A percentile compares a stretch with the other conserved stretches of the same genome.
These are phyloP conservation scores for Geotrichum phurueaensis DNA, from an alignment of 1,139 yeast species.

Conservation along the genomic window DNA sequence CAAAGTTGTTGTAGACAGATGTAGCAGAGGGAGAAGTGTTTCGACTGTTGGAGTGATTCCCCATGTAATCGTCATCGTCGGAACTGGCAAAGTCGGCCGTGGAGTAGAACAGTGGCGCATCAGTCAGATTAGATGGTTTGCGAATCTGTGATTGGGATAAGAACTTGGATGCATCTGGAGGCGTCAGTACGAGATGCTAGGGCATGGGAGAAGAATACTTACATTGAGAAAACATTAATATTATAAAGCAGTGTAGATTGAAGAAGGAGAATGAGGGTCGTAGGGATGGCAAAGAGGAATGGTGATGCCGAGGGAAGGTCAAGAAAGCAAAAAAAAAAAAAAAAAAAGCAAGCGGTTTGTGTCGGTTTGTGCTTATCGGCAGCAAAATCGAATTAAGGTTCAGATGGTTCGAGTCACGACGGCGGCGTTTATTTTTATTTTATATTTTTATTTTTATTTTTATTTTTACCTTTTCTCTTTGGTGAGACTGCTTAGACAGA, in stretches of 20 bases:
- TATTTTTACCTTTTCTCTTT: neutral
- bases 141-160: conserved; percentile 35
- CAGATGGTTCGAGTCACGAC: neutral
- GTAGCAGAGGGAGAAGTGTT: conserved; percentile 1
- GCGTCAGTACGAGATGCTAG: conserved; percentile 17
- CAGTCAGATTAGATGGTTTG: conserved; percentile 13
- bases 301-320: neutral
- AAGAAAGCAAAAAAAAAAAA: neutral
- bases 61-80: conserved; percentile 20
- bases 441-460: neutral
- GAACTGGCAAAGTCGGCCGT: conserved; percentile 26
- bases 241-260: neutral
- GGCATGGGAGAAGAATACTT: conserved; percentile 16
- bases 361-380: neutral
- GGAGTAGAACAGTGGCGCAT: conserved; percentile 34
- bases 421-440: neutral
- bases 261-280: neutral
- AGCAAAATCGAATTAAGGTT: neutral
- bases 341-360: neutral
- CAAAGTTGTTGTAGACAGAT: conserved; percentile 20
- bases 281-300: neutral
- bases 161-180: conserved; percentile 37
- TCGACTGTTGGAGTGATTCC: neutral
- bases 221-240: conserved; percentile 31
- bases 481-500: no score